Evolutionary conservation across 1,284 basidiomycete genomes (phyloP).

Genomic region (Calocybe gambosa): DNA sequence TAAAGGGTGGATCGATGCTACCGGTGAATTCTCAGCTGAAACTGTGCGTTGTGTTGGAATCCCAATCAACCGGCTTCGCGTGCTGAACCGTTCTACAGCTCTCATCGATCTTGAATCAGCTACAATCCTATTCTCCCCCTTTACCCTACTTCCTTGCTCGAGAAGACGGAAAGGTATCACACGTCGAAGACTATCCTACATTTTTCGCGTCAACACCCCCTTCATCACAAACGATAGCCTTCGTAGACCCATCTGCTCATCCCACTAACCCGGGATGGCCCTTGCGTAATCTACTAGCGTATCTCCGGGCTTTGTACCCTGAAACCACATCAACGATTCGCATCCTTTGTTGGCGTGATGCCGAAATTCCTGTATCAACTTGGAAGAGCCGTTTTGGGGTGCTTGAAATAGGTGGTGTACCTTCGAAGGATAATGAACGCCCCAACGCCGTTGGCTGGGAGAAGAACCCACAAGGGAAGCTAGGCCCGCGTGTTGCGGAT

Average conservation of each 20-base stretch:
- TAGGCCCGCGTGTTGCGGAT: slow-evolving; percentile 87
- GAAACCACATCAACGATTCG: slow-evolving; percentile 45
- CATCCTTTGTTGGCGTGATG: slow-evolving; percentile 72
- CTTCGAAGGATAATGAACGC: slow-evolving; percentile 21
- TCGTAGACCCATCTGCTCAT: slow-evolving; percentile 84
- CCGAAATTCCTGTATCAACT: slow-evolving; percentile 37
- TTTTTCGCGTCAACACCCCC: slow-evolving; percentile 27
- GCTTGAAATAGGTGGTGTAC: slow-evolving; percentile 30
- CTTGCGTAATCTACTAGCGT: slow-evolving; percentile 85
- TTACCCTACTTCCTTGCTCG: slow-evolving; percentile 59
- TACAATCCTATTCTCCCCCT: slow-evolving; percentile 30
- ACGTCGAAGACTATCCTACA: slow-evolving; percentile 48
- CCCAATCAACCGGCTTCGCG: background rate
- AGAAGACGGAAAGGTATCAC: slow-evolving; percentile 34
- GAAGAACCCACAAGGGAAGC: slow-evolving; percentile 74
- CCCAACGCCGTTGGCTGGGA: slow-evolving; percentile 91
- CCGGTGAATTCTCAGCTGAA: slow-evolving; percentile 16
- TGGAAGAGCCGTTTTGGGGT: slow-evolving; percentile 64
- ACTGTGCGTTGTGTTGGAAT: slow-evolving; percentile 22
- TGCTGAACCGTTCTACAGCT: slow-evolving; percentile 31
- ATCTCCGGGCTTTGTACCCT: slow-evolving; percentile 57
- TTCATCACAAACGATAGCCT: slow-evolving; percentile 59
- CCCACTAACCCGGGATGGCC: slow-evolving; percentile 88
- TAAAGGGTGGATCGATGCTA: background rate
- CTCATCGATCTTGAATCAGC: slow-evolving; percentile 40